Evolutionary conservation across 164 flowering plant genomes (phyloP).

Genomic region (Tetracentron sinense): DNA sequence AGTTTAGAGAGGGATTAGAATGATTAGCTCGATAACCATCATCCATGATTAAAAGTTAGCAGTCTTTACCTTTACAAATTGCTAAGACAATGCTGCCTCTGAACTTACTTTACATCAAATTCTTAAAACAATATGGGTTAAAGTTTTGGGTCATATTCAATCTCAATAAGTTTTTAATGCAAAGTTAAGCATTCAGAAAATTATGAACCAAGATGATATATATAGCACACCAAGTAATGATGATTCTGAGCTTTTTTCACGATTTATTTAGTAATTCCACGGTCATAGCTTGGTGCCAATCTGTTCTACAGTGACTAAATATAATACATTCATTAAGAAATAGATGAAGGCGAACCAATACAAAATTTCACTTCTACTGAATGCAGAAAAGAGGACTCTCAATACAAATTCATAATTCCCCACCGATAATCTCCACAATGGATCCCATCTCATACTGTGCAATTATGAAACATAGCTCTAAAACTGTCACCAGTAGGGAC

Average conservation of each 20-base stretch:
- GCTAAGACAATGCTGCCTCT: no score
- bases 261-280: neutral
- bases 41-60: no score
- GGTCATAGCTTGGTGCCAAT: neutral
- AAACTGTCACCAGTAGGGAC: neutral
- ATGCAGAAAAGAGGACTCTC: neutral
- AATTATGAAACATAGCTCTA: neutral
- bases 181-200: neutral
- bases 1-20: no score
- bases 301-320: conserved; percentile 6
- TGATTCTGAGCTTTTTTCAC: neutral
- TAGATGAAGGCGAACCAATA: neutral
- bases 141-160: no score
- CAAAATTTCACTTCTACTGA: conserved; percentile 3
- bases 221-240: conserved; percentile 7
- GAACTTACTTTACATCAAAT: no score
- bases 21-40: no score
- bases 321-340: conserved; percentile 6
- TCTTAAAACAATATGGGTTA: no score
- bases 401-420: neutral
- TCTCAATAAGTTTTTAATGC: no score
- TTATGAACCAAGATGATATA: neutral
- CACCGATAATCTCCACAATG: no score
- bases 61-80: no score
- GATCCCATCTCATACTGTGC: neutral